phyloP scores from a whole-genome alignment of 306 rosid species.

The Ammopiptanthus mongolicus region DNA sequence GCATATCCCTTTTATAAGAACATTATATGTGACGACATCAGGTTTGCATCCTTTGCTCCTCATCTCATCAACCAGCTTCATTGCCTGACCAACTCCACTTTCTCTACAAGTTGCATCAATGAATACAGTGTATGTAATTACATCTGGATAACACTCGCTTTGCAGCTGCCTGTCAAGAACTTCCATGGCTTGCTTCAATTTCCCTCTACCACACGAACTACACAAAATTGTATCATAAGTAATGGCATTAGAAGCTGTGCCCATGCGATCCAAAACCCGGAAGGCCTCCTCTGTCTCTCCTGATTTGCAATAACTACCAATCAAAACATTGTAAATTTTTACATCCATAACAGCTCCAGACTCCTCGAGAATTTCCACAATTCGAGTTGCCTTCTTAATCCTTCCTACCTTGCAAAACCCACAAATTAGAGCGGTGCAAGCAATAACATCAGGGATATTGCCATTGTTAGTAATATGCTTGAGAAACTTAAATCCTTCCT shows the following conservation, averaged over 20 bases:
- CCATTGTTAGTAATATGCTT: constrained; percentile 54
- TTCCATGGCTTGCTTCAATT: constrained; percentile 66
- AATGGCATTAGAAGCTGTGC: constrained; percentile 59
- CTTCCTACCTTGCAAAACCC: constrained; percentile 59
- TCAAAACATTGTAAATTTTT: constrained; percentile 63
- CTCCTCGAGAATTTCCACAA: constrained; percentile 57
- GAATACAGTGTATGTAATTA: constrained; percentile 65
- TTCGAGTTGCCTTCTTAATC: constrained; percentile 58
- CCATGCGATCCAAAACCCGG: constrained; percentile 59
- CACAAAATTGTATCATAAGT: constrained; percentile 68
- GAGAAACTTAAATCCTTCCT: constrained; percentile 51
- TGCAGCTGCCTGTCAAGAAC: constrained; percentile 58
- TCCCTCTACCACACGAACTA: constrained; percentile 58
- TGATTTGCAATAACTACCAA: constrained; percentile 62
- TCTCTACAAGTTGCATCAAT: constrained; percentile 81
- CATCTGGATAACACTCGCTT: constrained; percentile 71
- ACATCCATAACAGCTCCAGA: constrained; percentile 74
- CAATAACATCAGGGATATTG: constrained; percentile 56
- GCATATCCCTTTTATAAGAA: constrained; percentile 74
- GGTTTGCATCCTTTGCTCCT: constrained; percentile 69
- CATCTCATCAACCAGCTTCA: constrained; percentile 80
- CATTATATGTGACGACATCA: constrained; percentile 75
- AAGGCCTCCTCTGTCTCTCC: constrained; percentile 69
- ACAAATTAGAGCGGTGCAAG: constrained; percentile 63
- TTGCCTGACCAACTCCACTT: constrained; percentile 74